Base-by-base conservation (phyloP, 2,329 filamentous ascomycete genomes). In the Trichoderma semiorbis region DNA sequence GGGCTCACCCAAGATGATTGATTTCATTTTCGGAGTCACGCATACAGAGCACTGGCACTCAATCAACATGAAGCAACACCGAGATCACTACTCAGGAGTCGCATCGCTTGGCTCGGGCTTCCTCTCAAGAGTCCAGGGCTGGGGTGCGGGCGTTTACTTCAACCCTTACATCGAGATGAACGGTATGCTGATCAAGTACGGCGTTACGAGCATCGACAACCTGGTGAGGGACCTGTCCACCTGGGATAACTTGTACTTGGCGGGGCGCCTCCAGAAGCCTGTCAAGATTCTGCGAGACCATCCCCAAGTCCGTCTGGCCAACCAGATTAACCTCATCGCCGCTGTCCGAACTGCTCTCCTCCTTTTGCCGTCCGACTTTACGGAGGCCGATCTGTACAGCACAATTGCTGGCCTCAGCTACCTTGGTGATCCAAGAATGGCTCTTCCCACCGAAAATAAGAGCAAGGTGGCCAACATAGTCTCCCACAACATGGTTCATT, bases 221-320 rank as follows among this genome's bases (percentile, higher is more conserved):
- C 85, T 99, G 18, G 95, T 94, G 77, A 88, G 87, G 55, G 96
- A 99, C 79, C 87, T 99, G 28, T 92, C 90, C 34, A 90, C 94
- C 72, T 99, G 96, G 96, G 91, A 97, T 74, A 97, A 94, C 0
- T 85, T 99, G 30, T 99, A 99, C 81, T 88, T 99, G n/a, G 96
- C 97, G 7, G 96, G 96, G 5, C 92, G 96, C 39, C 87, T 99
- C 67, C 96, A 99, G 75, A 99, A 99, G 80, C 96, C 96, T 1
- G 96, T 97, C 81, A 98, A 99, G 84, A 98, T 99, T 75, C 88
- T 99, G 21, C 92, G 95, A 65, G 96, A 99, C 80, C 93, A 99
- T 78, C 93, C 96, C 0, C 91, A 91, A 64, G 94, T 99, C 53
- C 93, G 96, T 36, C 89, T 98, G 36, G 94, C 95, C 5, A 98